Evolutionary conservation across 148 eudicot genomes (phyloP).

Genomic region (Camellia granthamiana): DNA sequence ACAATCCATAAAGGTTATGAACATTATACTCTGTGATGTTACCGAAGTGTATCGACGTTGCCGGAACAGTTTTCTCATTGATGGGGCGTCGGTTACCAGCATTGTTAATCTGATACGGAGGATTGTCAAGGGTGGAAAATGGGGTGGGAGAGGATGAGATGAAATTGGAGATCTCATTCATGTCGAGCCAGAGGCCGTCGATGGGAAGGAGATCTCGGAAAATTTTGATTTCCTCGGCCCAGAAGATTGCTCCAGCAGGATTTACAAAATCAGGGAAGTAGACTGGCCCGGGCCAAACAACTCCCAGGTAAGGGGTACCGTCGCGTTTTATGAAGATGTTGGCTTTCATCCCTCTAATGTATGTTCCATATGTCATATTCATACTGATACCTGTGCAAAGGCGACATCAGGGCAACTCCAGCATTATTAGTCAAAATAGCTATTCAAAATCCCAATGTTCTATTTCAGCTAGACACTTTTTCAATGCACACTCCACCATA

Average conservation of each 20-base stretch:
- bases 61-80: slow-evolving; percentile 53
- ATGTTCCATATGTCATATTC: slow-evolving; percentile 57
- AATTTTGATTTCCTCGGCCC: slow-evolving; percentile 59
- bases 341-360: slow-evolving; percentile 60
- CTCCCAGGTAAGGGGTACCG: slow-evolving; percentile 60
- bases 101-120: slow-evolving; percentile 77
- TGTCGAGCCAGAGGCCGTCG: slow-evolving; percentile 93
- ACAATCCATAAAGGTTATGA: slow-evolving; percentile 67
- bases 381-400: slow-evolving; percentile 56
- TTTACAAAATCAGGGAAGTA: slow-evolving; percentile 81
- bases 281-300: slow-evolving; percentile 86
- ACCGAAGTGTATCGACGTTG: slow-evolving; percentile 51
- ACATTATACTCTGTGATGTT: slow-evolving; percentile 51
- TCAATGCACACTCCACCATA: no score
- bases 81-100: slow-evolving; percentile 43
- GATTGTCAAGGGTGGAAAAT: slow-evolving; percentile 58
- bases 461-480: no score
- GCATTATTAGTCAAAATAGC: no score
- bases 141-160: slow-evolving; percentile 40
- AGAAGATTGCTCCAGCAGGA: slow-evolving; percentile 44
- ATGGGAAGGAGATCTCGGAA: slow-evolving; percentile 53
- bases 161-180: slow-evolving; percentile 87
- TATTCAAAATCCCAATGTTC: no score
- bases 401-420: neutral
- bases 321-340: slow-evolving; percentile 61